Evolutionary conservation across 1,139 yeast species (phyloP).

Genomic region (Blastobotrys petasosporus): DNA sequence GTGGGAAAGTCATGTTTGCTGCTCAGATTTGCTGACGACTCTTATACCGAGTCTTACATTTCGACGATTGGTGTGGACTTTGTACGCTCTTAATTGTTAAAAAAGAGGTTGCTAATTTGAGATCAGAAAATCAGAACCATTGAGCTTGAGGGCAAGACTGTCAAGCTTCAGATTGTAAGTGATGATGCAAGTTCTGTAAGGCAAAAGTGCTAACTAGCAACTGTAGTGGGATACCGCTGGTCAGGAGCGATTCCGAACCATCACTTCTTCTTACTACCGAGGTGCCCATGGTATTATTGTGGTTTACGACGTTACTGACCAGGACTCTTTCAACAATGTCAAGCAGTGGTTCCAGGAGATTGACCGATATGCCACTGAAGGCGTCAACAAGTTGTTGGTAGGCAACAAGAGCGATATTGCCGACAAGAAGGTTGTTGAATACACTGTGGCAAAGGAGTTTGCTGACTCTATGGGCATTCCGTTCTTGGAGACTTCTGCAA

Average conservation of each 20-base stretch:
- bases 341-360: slow-evolving; percentile 99
- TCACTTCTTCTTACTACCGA: slow-evolving; percentile 96
- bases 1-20: slow-evolving; percentile 95
- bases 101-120: slow-evolving; percentile 1
- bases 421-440: slow-evolving; percentile 93
- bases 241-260: slow-evolving; percentile 95
- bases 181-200: neutral
- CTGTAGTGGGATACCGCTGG: slow-evolving; percentile 94
- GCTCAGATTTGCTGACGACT: slow-evolving; percentile 94
- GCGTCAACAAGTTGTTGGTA: slow-evolving; percentile 90
- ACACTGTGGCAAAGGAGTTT: slow-evolving; percentile 94
- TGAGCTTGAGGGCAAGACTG: slow-evolving; percentile 93
- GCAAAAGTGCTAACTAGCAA: neutral
- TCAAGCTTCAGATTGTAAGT: slow-evolving; percentile 74
- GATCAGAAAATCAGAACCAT: slow-evolving; percentile 79
- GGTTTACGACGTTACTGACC: slow-evolving; percentile 97
- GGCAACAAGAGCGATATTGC: slow-evolving; percentile 95
- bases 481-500: slow-evolving; percentile 93
- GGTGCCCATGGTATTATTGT: slow-evolving; percentile 98
- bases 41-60: slow-evolving; percentile 94
- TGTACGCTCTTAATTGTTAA: slow-evolving; percentile 22
- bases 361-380: slow-evolving; percentile 96
- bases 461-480: slow-evolving; percentile 96
- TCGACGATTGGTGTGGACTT: slow-evolving; percentile 98
- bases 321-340: slow-evolving; percentile 93